Evolutionary conservation across 257 asterid genomes (phyloP).

Genomic region (Solanum bukasovii): DNA sequence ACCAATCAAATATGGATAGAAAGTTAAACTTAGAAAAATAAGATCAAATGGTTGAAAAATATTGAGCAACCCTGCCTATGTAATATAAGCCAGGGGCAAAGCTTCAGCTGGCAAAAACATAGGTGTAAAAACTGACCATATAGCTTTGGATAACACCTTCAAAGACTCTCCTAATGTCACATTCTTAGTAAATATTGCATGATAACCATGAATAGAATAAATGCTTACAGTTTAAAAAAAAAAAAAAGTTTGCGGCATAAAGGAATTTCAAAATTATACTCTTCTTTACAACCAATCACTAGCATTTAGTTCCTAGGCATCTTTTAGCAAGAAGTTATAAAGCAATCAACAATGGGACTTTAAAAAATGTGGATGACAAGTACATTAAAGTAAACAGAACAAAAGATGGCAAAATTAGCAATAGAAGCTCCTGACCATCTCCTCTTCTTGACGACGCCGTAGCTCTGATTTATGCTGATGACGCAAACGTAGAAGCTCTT

Average conservation of each 20-base stretch:
- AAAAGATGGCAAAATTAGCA: not conserved
- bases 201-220: not conserved
- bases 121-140: not conserved
- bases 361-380: not conserved
- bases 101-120: not conserved
- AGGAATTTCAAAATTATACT: not conserved
- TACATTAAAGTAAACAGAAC: not conserved
- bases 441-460: slow-evolving; percentile 78
- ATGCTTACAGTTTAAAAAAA: not conserved
- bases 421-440: slow-evolving; percentile 51
- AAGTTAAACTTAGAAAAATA: not conserved
- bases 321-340: not conserved
- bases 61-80: not conserved
- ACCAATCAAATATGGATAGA: not conserved
- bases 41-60: not conserved
- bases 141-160: not conserved
- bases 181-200: not conserved
- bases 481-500: slow-evolving; percentile 71
- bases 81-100: not conserved
- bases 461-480: slow-evolving; percentile 59
- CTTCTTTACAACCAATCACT: not conserved
- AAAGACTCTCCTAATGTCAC: not conserved
- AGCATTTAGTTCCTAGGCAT: not conserved
- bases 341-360: not conserved
- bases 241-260: not conserved